Evolutionary conservation across 306 rosid genomes (phyloP).

Genomic region (Abrus precatorius): DNA sequence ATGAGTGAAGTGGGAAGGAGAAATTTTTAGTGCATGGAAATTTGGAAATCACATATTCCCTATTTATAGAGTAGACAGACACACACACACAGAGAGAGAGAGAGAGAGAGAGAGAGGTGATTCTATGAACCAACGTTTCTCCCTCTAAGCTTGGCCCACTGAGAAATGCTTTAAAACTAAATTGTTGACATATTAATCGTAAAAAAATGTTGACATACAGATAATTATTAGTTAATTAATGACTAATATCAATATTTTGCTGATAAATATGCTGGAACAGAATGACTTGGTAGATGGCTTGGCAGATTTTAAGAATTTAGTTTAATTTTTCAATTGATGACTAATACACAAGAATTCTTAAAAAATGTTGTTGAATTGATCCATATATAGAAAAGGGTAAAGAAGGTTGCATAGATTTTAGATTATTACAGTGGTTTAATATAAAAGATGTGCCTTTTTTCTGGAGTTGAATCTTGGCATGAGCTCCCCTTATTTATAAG

Average conservation of each 20-base stretch:
- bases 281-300: neutral
- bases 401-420: neutral
- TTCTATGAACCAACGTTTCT: neutral
- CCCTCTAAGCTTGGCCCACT: neutral
- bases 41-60: neutral
- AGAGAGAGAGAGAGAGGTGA: no score
- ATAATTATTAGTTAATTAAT: no score
- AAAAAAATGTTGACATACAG: no score
- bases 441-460: neutral
- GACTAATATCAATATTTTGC: neutral
- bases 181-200: neutral
- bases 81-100: no score
- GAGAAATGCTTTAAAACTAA: neutral
- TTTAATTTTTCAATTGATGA: neutral
- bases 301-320: neutral
- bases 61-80: neutral
- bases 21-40: conserved; percentile 28
- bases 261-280: neutral
- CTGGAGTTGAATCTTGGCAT: conserved; percentile 36
- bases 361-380: conserved; percentile 28
- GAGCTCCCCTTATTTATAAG: neutral
- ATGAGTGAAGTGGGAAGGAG: neutral
- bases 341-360: neutral
- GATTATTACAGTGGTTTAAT: neutral
- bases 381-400: neutral